These are phyloP conservation scores for Sporothrix mexicana DNA, from an alignment of 2,329 filamentous ascomycete species.

Conservation along the genomic window DNA sequence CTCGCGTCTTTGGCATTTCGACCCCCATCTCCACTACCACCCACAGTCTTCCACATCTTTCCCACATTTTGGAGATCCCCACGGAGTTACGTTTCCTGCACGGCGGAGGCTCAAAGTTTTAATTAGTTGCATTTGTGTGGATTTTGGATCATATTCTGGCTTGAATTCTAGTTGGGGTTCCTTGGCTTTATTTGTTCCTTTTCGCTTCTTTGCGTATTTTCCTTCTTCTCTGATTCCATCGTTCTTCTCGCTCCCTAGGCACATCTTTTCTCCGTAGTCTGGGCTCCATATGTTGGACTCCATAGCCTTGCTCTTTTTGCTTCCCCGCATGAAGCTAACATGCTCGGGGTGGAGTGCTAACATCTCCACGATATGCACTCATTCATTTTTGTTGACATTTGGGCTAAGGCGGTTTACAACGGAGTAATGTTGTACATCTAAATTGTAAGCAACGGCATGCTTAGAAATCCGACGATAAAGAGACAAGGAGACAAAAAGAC, in stretches of 20 bases:
- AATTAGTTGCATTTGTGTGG: not conserved
- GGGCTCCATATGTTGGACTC: too few relatives aligned
- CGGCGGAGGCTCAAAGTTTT: not conserved
- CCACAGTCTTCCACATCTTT: not conserved
- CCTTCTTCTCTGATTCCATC: not conserved
- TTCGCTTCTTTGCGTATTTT: not conserved
- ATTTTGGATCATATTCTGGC: not conserved
- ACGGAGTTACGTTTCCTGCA: slow-evolving; percentile 1
- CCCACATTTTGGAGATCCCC: not conserved
- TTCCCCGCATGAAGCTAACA: not conserved
- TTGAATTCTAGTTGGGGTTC: not conserved
- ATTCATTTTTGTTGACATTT: not conserved
- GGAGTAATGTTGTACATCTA: not conserved
- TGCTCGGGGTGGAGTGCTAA: not conserved
- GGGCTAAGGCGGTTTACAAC: slow-evolving; percentile 11
- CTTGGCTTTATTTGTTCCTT: not conserved
- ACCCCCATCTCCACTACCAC: not conserved
- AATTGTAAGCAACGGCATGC: not conserved
- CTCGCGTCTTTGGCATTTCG: too few relatives aligned
- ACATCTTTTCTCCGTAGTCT: not conserved
- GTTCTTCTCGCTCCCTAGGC: too few relatives aligned
- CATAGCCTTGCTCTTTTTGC: not conserved
- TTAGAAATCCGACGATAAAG: not conserved
- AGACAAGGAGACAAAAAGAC: not conserved
- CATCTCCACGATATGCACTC: not conserved